Percentiles rank a stretch among this genome's conserved stretches.
Conservation (phyloP, 139 green algal genomes). For the Tetraselmis striata region DNA sequence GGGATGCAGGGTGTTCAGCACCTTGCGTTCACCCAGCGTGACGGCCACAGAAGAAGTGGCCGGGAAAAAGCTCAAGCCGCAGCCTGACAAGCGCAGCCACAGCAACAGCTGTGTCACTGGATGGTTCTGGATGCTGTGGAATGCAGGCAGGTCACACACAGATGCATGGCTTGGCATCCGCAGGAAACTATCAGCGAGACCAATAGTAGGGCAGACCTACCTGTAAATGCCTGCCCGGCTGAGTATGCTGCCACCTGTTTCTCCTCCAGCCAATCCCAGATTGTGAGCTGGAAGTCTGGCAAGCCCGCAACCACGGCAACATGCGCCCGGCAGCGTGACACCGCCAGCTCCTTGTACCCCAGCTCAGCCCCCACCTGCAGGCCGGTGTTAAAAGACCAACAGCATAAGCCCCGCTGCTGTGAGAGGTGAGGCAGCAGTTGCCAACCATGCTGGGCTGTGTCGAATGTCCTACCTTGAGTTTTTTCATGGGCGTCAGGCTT, state of each 20-base stretch:
- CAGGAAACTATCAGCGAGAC: no score
- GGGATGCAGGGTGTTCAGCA: no score
- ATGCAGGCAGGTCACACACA: no score
- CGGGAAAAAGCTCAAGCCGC: neutral
- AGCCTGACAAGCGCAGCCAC: no score
- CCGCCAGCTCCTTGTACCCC: neutral
- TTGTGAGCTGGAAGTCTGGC: neutral
- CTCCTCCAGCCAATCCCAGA: neutral
- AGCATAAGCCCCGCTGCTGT: no score
- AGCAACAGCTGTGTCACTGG: no score
- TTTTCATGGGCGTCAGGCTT: neutral
- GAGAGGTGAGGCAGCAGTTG: no score
- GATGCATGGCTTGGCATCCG: no score
- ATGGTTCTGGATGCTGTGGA: no score
- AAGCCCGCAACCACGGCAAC: neutral
- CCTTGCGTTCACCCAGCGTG: neutral
- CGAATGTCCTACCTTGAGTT: no score
- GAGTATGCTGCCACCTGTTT: neutral
- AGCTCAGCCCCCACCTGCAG: neutral
- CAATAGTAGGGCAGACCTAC: neutral
- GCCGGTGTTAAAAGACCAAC: no score
- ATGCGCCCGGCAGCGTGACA: neutral
- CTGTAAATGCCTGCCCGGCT: neutral
- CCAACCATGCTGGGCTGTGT: no score
- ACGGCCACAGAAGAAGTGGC: neutral